Conservation (phyloP, 192 early-diverging fungal species). For the Coemansia sp. region DNA sequence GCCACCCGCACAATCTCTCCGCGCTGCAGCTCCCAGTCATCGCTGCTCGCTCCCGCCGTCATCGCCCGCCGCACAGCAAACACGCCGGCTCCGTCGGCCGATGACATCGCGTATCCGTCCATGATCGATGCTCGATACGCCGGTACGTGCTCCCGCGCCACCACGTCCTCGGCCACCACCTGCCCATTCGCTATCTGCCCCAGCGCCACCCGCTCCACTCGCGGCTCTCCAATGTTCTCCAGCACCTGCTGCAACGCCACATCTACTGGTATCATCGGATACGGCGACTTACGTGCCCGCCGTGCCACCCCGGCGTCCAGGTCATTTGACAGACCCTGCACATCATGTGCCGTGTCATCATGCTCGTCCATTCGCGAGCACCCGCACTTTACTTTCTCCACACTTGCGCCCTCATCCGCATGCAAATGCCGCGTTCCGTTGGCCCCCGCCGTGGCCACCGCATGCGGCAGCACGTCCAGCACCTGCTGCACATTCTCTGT, state of each 20-base stretch:
- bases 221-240: conserved; percentile 29
- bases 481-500: conserved; percentile 81
- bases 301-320: conserved; percentile 55
- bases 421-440: conserved; percentile 13
- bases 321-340: conserved; percentile 6
- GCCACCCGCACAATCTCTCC: conserved; percentile 76
- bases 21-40: conserved; percentile 28
- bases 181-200: conserved; percentile 53
- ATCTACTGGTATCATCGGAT: conserved; percentile 73
- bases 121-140: conserved; percentile 84
- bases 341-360: neutral
- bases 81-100: conserved; percentile 75
- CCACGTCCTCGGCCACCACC: conserved; percentile 74
- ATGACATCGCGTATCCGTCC: conserved; percentile 92
- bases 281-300: conserved; percentile 76
- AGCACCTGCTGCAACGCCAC: conserved; percentile 64
- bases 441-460: conserved; percentile 59
- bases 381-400: conserved; percentile 11
- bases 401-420: neutral
- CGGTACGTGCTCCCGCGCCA: conserved; percentile 73
- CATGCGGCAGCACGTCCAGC: conserved; percentile 75
- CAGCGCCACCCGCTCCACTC: conserved; percentile 10
- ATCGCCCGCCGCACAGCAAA: conserved; percentile 66
- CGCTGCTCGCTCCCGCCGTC: conserved; percentile 54
- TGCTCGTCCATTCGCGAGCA: conserved; percentile 31